Evolutionary conservation across 176 grass and related monocot genomes (phyloP).

Genomic region (Olyra latifolia): DNA sequence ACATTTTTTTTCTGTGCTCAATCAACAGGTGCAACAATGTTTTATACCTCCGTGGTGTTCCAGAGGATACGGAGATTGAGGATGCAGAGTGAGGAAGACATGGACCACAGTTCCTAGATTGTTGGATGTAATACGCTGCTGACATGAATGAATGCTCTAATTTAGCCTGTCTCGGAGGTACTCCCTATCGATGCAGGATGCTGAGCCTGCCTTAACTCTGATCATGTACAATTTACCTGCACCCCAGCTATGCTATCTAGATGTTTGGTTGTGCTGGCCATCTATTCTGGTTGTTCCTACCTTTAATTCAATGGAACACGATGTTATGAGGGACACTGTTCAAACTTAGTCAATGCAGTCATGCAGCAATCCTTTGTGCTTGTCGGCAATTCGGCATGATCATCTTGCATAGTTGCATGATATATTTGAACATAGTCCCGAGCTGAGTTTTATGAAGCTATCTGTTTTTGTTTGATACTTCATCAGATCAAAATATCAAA

Average conservation of each 20-base stretch:
- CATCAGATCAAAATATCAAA: not conserved
- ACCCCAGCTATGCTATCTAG: too few species aligned
- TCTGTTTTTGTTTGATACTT: not conserved
- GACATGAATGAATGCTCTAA: not conserved
- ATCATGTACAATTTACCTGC: not conserved
- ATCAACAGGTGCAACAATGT: slow-evolving; percentile 79
- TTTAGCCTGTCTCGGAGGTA: not conserved
- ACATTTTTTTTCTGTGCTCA: slow-evolving; percentile 20
- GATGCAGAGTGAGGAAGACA: slow-evolving; percentile 57
- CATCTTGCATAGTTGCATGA: too few species aligned
- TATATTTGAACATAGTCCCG: not conserved
- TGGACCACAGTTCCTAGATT: not conserved
- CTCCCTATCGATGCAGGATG: not conserved
- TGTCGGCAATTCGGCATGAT: too few species aligned
- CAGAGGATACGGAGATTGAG: slow-evolving; percentile 80
- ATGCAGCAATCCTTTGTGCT: not conserved
- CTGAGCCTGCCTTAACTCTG: not conserved
- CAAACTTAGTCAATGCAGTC: too few species aligned
- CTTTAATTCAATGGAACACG: not conserved
- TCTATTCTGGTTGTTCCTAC: not conserved
- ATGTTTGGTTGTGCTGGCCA: not conserved
- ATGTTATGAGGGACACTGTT: not conserved
- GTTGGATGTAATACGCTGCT: slow-evolving; percentile 16
- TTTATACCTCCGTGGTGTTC: slow-evolving; percentile 67
- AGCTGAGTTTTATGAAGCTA: not conserved